These are phyloP conservation scores for Pestalotiopsis sp. DNA, from an alignment of 2,329 filamentous ascomycete genomes.

Conservation along the genomic window DNA sequence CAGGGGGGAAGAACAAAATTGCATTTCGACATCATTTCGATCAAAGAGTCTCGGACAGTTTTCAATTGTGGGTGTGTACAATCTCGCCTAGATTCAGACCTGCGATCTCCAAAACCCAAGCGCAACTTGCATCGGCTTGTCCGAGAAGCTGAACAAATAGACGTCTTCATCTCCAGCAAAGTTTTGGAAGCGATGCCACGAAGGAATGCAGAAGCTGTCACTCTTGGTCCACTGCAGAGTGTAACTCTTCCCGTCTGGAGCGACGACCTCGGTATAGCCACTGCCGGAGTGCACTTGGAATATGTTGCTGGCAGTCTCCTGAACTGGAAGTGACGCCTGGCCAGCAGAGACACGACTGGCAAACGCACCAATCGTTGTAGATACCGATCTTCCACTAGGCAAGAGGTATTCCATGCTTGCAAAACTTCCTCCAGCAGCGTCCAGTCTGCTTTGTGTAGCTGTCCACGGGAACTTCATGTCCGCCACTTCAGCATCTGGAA, in stretches of 20 bases:
- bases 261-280: slow-evolving; percentile 41
- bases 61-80: background rate
- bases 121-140: slow-evolving; percentile 54
- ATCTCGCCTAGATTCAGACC: slow-evolving; percentile 17
- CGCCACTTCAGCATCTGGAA: slow-evolving; percentile 23
- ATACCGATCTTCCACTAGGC: slow-evolving; percentile 36
- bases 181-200: slow-evolving; percentile 54
- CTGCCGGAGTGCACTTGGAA: slow-evolving; percentile 54
- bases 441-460: slow-evolving; percentile 44
- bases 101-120: slow-evolving; percentile 51
- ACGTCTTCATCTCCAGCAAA: slow-evolving; percentile 39
- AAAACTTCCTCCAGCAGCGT: slow-evolving; percentile 32
- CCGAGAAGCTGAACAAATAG: slow-evolving; percentile 57
- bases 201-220: slow-evolving; percentile 57
- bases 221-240: slow-evolving; percentile 46
- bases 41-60: too few species aligned
- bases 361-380: slow-evolving; percentile 47
- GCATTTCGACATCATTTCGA: too few species aligned
- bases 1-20: too few species aligned
- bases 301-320: slow-evolving; percentile 54
- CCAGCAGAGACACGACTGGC: slow-evolving; percentile 46
- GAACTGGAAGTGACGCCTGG: slow-evolving; percentile 35
- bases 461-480: slow-evolving; percentile 52
- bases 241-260: slow-evolving; percentile 26
- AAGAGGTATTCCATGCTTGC: slow-evolving; percentile 35